Evolutionary conservation across 2,329 filamentous ascomycete species (phyloP).

Genomic region (Gliomastix tumulicola): DNA sequence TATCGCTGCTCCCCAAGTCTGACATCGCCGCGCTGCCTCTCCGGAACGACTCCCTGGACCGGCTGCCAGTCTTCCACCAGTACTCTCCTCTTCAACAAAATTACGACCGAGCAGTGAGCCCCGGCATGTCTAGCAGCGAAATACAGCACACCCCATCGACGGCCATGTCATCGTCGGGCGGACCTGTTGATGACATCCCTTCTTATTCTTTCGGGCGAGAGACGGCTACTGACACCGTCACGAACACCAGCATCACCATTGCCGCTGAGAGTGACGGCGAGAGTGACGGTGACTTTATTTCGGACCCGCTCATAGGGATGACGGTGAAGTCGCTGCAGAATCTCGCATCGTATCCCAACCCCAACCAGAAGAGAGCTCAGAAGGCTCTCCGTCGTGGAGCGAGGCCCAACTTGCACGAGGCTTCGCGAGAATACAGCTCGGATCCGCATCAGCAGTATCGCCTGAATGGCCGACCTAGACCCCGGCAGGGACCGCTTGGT

Average conservation of each 20-base stretch:
- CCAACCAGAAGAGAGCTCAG: constrained; percentile 44
- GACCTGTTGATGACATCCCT: too few relatives aligned
- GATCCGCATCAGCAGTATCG: too few relatives aligned
- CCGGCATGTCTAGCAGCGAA: constrained; percentile 16
- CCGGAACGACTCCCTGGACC: constrained; percentile 13
- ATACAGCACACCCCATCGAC: constrained; percentile 5
- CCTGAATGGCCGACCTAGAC: too few relatives aligned
- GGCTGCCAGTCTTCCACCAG: constrained; percentile 18
- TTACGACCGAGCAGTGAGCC: constrained; percentile 42
- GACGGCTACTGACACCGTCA: neutral
- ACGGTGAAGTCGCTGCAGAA: constrained; percentile 43
- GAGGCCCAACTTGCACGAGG: too few relatives aligned
- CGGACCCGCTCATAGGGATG: constrained; percentile 26
- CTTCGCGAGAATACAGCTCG: too few relatives aligned
- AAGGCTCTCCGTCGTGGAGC: constrained; percentile 24
- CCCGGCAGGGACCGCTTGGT: too few relatives aligned
- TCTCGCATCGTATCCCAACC: constrained; percentile 49
- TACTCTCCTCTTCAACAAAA: constrained; percentile 49
- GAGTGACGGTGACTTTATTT: constrained; percentile 14
- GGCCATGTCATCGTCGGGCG: neutral
- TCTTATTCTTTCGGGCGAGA: too few relatives aligned
- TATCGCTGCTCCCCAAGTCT: constrained; percentile 27
- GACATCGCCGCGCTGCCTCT: constrained; percentile 26
- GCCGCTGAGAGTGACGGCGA: constrained; percentile 14
- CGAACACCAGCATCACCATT: neutral